A percentile compares a stretch with the other conserved stretches of the same genome.
Evolutionary conservation across 148 eudicot genomes (phyloP).

Genomic region (Arbutus unedo): DNA sequence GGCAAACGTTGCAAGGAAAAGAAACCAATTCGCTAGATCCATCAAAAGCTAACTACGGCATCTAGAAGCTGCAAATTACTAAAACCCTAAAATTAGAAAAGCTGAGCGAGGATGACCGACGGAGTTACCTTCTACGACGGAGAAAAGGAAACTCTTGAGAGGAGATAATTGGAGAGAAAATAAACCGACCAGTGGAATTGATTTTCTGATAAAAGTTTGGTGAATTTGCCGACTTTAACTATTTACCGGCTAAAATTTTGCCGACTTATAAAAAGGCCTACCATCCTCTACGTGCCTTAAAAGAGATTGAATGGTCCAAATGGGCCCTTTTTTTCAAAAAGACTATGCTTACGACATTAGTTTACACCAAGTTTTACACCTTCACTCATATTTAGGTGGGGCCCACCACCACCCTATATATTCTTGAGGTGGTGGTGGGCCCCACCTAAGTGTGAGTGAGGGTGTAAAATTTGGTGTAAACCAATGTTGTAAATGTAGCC

Average conservation of each 20-base stretch:
- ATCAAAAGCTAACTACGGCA: not conserved
- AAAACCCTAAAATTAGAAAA: slow-evolving; percentile 1
- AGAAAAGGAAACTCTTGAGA: not conserved
- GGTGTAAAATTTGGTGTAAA: too few species aligned
- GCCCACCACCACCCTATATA: too few species aligned
- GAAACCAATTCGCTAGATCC: too few species aligned
- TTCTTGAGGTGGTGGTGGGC: too few species aligned
- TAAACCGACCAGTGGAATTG: not conserved
- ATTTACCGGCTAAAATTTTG: not conserved
- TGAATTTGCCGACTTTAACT: not conserved
- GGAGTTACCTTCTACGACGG: not conserved
- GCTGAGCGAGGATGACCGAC: not conserved
- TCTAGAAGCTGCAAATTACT: not conserved
- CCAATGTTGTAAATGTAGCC: too few species aligned
- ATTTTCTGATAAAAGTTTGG: not conserved
- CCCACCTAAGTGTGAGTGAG: too few species aligned
- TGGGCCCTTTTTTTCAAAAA: too few species aligned
- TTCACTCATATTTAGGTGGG: too few species aligned
- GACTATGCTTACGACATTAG: too few species aligned
- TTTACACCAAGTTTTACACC: too few species aligned
- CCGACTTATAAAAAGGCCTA: not conserved
- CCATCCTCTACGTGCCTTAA: too few species aligned
- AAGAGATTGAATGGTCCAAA: too few species aligned
- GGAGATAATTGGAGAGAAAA: not conserved
- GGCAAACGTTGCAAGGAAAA: not conserved